phyloP scores from a whole-genome alignment of 108 stramenopile species.

The Cyclostephanos invisitatus region DNA sequence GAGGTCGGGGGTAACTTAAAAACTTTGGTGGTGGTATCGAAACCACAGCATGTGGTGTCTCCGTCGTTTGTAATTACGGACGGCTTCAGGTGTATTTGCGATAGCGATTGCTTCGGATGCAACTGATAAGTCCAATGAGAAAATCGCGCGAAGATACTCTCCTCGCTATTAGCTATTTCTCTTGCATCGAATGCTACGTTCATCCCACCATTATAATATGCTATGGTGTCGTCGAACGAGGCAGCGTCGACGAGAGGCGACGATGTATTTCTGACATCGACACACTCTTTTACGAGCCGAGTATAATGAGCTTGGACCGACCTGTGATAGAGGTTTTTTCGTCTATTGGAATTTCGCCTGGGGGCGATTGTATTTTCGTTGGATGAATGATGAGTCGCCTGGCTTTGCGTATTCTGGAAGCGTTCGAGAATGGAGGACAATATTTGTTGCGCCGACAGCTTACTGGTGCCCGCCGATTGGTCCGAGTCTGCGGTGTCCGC shows the following conservation, averaged over 20 bases:
- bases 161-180: not conserved
- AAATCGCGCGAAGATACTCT: constrained; percentile 21
- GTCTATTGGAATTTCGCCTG: constrained; percentile 19
- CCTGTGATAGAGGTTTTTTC: constrained; percentile 38
- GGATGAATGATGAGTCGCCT: not conserved
- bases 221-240: not conserved
- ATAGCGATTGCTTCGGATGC: constrained; percentile 19
- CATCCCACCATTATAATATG: constrained; percentile 43
- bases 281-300: constrained; percentile 7
- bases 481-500: constrained; percentile 4
- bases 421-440: constrained; percentile 10
- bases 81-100: constrained; percentile 13
- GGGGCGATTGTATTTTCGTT: not conserved
- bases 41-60: not conserved
- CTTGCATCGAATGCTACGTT: constrained; percentile 11
- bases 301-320: constrained; percentile 40
- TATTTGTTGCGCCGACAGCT: not conserved
- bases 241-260: constrained; percentile 3
- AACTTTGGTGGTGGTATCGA: not conserved
- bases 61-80: not conserved
- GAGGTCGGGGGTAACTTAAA: constrained; percentile 25
- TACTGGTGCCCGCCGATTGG: not conserved
- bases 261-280: constrained; percentile 10
- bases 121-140: constrained; percentile 47
- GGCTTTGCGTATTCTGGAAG: constrained; percentile 1